phyloP scores from a whole-genome alignment of 129 eudicot genomes.

The Mikania micrantha region DNA sequence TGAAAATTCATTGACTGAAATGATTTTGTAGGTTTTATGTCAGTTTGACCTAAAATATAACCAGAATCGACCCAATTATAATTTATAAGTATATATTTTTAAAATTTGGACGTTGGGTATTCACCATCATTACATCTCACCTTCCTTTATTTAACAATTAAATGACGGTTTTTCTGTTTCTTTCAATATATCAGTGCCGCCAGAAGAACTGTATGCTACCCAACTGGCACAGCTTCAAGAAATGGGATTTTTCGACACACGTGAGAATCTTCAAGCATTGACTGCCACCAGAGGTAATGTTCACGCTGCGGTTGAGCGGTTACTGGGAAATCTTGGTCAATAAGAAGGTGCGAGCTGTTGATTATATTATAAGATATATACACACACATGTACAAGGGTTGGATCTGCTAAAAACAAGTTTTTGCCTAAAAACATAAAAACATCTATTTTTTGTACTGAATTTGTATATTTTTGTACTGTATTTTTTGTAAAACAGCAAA shows the following conservation, averaged over 20 bases:
- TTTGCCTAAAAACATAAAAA: too few relatives aligned
- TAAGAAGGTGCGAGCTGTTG: constrained; percentile 11
- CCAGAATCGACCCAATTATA: not conserved
- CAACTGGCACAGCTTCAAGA: constrained; percentile 66
- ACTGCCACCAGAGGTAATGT: constrained; percentile 61
- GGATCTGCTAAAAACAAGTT: too few relatives aligned
- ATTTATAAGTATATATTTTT: too few relatives aligned
- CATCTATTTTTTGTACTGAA: too few relatives aligned
- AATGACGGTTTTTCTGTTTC: not conserved
- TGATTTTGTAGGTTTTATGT: not conserved
- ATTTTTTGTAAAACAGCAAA: too few relatives aligned
- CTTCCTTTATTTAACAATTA: not conserved
- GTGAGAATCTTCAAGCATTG: constrained; percentile 58
- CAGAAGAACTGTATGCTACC: constrained; percentile 64
- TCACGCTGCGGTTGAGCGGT: constrained; percentile 69
- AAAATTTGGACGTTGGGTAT: not conserved
- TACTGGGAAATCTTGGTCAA: constrained; percentile 51
- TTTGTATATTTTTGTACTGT: too few relatives aligned
- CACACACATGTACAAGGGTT: too few relatives aligned
- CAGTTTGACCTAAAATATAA: not conserved
- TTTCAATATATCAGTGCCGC: constrained; percentile 36
- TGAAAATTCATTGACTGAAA: not conserved
- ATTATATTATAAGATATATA: not conserved
- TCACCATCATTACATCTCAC: not conserved
- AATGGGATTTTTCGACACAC: constrained; percentile 70